Conservation (phyloP, 371 early-diverging fungal species). For the Haplosporangium sp. region DNA sequence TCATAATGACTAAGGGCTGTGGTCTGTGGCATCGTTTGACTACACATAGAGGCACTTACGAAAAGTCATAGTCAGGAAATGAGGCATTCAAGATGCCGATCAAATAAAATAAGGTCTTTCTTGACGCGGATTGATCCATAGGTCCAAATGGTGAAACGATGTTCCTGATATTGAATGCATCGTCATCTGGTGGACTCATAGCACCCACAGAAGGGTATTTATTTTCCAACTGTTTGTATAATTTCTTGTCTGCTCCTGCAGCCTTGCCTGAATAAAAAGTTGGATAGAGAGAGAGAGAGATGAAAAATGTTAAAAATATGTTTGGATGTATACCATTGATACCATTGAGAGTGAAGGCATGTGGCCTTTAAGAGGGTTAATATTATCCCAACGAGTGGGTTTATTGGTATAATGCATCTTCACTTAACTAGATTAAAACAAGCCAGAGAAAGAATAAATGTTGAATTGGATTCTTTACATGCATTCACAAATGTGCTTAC, state of each 20-base stretch:
- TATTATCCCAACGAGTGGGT: too few relatives aligned
- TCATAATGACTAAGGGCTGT: too few relatives aligned
- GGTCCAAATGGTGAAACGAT: conserved; percentile 88
- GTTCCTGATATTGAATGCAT: conserved; percentile 59
- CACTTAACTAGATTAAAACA: too few relatives aligned
- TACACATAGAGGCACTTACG: conserved; percentile 53
- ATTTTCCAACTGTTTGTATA: conserved; percentile 83
- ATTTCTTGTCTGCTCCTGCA: conserved; percentile 90
- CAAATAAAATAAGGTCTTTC: conserved; percentile 91
- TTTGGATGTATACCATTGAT: too few relatives aligned
- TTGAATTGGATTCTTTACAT: not conserved
- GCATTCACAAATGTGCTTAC: not conserved
- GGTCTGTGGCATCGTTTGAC: too few relatives aligned
- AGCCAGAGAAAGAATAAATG: not conserved
- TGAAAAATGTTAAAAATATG: too few relatives aligned
- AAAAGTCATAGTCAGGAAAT: conserved; percentile 95
- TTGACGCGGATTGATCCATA: conserved; percentile 78
- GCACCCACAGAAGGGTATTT: conserved; percentile 67
- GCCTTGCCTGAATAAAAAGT: conserved; percentile 75
- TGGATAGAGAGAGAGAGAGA: not conserved
- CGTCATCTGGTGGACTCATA: conserved; percentile 69
- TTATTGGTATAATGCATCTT: too few relatives aligned
- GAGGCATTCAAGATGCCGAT: conserved; percentile 93
- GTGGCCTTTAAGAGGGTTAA: too few relatives aligned
- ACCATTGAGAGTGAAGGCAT: too few relatives aligned